These are phyloP conservation scores for Citrullus colocynthis DNA, from an alignment of 306 rosid genomes.

Conservation along the genomic window DNA sequence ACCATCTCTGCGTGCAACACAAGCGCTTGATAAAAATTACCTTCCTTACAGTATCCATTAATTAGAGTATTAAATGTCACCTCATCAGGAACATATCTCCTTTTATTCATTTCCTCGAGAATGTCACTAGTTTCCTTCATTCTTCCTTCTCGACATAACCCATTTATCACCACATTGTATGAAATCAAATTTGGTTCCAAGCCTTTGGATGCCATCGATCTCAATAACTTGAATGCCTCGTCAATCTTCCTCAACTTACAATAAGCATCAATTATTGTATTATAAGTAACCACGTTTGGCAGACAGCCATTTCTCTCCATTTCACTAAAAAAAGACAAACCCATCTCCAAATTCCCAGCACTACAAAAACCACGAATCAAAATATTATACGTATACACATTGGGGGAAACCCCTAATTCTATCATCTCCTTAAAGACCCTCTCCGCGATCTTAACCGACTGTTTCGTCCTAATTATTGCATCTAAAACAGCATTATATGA, in stretches of 20 bases:
- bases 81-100: constrained; percentile 49
- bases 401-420: constrained; percentile 47
- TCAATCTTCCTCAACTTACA: constrained; percentile 40
- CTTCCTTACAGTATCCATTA: constrained; percentile 65
- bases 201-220: constrained; percentile 36
- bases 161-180: constrained; percentile 64
- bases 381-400: constrained; percentile 61
- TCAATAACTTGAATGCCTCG: constrained; percentile 42
- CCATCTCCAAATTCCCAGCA: constrained; percentile 39
- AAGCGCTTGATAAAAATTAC: constrained; percentile 72
- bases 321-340: constrained; percentile 27
- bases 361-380: constrained; percentile 56
- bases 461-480: constrained; percentile 25
- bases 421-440: constrained; percentile 46
- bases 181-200: constrained; percentile 68
- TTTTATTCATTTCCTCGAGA: constrained; percentile 46
- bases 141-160: constrained; percentile 55
- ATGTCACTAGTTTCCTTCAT: constrained; percentile 37
- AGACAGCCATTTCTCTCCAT: constrained; percentile 65
- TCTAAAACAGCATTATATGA: constrained; percentile 63
- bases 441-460: constrained; percentile 27
- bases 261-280: constrained; percentile 51
- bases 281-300: constrained; percentile 64
- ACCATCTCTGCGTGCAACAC: constrained; percentile 61
- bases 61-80: constrained; percentile 72